Conservation (phyloP, 768 basidiomycete species). For the Leccinellum albellum region DNA sequence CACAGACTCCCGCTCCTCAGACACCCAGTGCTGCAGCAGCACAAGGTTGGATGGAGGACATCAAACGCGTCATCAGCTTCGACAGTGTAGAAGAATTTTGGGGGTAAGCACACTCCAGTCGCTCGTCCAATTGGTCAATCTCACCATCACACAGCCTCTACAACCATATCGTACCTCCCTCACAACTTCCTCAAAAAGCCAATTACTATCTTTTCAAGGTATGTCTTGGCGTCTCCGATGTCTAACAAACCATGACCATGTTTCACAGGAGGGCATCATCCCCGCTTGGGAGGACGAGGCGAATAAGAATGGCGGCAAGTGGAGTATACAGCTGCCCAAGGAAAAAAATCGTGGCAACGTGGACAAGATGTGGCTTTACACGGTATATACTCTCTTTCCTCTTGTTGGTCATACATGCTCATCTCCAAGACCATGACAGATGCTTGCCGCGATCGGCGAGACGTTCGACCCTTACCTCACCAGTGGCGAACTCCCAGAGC, state of each 20-base stretch:
- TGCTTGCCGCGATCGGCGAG: constrained; percentile 99
- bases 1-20: constrained; percentile 67
- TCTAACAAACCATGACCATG: constrained; percentile 4
- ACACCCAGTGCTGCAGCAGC: constrained; percentile 73
- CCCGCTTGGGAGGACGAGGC: constrained; percentile 98
- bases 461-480: constrained; percentile 90
- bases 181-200: constrained; percentile 89
- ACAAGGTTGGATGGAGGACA: constrained; percentile 98
- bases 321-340: constrained; percentile 95
- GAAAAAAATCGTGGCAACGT: constrained; percentile 85
- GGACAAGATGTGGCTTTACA: constrained; percentile 98
- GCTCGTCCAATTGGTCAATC: background rate
- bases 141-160: constrained; percentile 58
- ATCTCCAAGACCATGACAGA: constrained; percentile 48
- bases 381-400: constrained; percentile 46
- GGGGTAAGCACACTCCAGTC: constrained; percentile 60
- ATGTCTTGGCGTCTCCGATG: constrained; percentile 18
- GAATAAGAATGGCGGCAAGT: constrained; percentile 97
- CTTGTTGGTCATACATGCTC: background rate
- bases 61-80: constrained; percentile 93
- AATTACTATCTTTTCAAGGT: constrained; percentile 99
- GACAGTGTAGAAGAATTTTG: constrained; percentile 99
- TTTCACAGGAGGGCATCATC: constrained; percentile 81
- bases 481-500: constrained; percentile 37
- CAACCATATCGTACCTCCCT: constrained; percentile 97